Base-by-base conservation (phyloP, 2,329 filamentous ascomycete genomes). In the Venturia nashicola region DNA sequence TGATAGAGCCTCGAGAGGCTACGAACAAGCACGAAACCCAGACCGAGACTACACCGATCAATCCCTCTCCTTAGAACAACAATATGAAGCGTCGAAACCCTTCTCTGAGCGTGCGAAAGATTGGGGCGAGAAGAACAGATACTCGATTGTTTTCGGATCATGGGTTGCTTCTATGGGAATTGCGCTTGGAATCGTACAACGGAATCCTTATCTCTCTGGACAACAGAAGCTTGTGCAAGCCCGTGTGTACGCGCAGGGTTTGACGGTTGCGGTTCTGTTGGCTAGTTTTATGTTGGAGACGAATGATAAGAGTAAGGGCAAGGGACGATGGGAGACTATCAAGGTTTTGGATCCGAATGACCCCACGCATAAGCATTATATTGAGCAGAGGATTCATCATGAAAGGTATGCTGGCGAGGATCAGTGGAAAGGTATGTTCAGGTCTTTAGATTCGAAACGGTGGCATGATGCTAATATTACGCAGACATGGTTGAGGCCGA, bases 151-250 rank as follows among this genome's bases (percentile, higher is more conserved):
- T 70, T 88, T 90, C 70, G 82, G 80, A 61, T 87, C 86, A 27
- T 97, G 92, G 92, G 76, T 93, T 16, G 88, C 87, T 46, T 86
- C 86, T 70, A 93, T 97, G 86, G 85, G 82, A 65, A 76, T 87
- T 51, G 87, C 90, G 5, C 83, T 94, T 68, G 85, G 81, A 64
- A 74, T 95, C 39, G 91, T 97, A 67, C 85, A 88, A 71, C 84
- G 90, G 67, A 90, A 90, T 74, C 86, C 83, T 68, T 89, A 87
- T 73, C 80, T 96, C 59, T 84, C 82, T 61, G 86, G 85, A 2
- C 78, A 83, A 66, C 92, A 97, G 80, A 96, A 96, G 82, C 79
- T 97, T 27, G 92, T 97, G 18, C 92, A 97, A 81, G 92, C 91
- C 32, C 87, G 92, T 83, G 88, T 97, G 68, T 96, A 96, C 76